Evolutionary conservation across 208 protist species (phyloP), one percentile per base, ranked within the genome.

Genomic region (Acanthamoeba lenticulata): DNA sequence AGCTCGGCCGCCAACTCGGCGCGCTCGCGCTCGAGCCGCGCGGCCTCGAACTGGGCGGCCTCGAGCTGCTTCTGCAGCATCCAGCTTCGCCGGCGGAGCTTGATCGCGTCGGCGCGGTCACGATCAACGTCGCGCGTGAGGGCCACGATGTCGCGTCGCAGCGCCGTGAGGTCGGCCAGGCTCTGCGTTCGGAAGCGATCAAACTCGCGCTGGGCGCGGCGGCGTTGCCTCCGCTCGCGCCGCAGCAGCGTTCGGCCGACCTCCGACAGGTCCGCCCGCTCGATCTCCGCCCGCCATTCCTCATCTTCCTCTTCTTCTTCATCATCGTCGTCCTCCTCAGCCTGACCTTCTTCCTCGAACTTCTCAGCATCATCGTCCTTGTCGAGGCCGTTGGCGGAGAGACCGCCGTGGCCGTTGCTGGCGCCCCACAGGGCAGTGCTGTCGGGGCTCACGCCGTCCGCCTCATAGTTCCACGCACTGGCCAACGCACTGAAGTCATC

Each of bases 51-150:
- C 65, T 38, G 32, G 36, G 65, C 65, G 36, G 2, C n/a, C 6
- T 74, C 65, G 32, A 74, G 65, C 9, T 74, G 29, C 65, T 74
- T 74, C 36, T 74, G 65, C 65, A 74, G 65, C 36, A 74, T 74
- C 65, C 65, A 74, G 65, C 38, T 74, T 17, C 65, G 65, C 9
- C 65, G 65, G n/a, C 38, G 29, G 65, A 74, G 65, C 19, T 27
- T 17, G 7, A 11, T 74, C 15, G 65, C 65, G n/a, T 34, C 1
- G 65, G 65, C 65, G 32, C 65, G 65, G 17, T 74, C 65, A 29
- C 38, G n/a, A 3, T 74, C 65, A 27, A 74, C 65, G 65, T 40
- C 65, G n/a, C 36, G 65, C n/a, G 65, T 40, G n/a, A 74, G 65
- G 15, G 32, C 65, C 32, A 38, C 65, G n/a, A 74, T 34, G n/a